phyloP scores from a whole-genome alignment of 2,329 filamentous ascomycete genomes.

The Ceratocystis colombiana region DNA sequence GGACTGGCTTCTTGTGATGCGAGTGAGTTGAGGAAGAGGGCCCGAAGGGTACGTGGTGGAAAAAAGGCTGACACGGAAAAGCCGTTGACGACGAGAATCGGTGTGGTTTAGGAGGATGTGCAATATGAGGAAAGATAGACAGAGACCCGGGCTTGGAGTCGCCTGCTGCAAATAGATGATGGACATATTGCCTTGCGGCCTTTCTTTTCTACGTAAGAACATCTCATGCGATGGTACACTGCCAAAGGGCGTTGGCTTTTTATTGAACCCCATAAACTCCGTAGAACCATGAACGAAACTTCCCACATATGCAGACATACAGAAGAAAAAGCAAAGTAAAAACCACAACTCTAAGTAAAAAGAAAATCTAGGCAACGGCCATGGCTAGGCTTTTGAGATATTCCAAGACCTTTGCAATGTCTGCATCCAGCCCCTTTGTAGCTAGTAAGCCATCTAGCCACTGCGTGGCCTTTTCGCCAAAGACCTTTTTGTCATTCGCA shows the following conservation, averaged over 20 bases:
- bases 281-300: constrained; percentile 17
- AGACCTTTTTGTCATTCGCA: constrained; percentile 38
- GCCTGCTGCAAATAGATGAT: not conserved
- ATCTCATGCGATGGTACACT: not conserved
- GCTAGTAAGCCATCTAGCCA: constrained; percentile 49
- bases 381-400: constrained; percentile 35
- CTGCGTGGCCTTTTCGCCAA: constrained; percentile 41
- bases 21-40: not conserved
- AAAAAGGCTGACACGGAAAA: not conserved
- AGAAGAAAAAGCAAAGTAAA: constrained; percentile 3
- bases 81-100: not conserved
- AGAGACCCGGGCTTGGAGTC: not conserved
- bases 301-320: constrained; percentile 7
- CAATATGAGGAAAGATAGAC: not conserved
- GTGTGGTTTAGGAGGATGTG: not conserved
- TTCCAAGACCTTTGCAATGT: constrained; percentile 46
- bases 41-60: not conserved
- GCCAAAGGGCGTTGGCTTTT: constrained; percentile 11
- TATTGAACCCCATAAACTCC: constrained; percentile 10
- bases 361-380: not conserved
- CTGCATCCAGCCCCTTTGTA: constrained; percentile 44
- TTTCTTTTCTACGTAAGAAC: not conserved
- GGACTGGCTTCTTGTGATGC: not conserved
- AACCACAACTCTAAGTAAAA: not conserved
- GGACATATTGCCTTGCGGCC: not conserved